Evolutionary conservation across 2,329 filamentous ascomycete genomes (phyloP), one percentile per base, ranked within the genome.

Genomic region (Fusarium multiceps): DNA sequence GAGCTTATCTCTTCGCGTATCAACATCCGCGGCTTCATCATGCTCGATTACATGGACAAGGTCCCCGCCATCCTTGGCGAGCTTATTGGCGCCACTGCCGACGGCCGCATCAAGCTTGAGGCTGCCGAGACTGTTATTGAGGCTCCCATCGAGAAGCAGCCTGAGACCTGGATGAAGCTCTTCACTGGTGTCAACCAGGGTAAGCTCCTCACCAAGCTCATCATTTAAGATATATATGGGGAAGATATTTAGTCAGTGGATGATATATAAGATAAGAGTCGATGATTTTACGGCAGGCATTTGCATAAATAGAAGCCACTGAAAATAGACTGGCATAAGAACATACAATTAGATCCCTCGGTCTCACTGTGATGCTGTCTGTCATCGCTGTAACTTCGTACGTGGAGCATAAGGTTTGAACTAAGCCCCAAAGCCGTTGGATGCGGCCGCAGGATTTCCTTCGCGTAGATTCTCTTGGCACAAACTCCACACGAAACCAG

Each of bases 31-130:
- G 75, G 75, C 3, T 76, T 76, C 49, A 76, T 76, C 18, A 75
- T 76, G 75, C 61, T 76, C 21, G 75, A 76, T 43, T 76, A 75
- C 23, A 72, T 76, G 70, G 75, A 76, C 34, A 72, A 76, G 68
- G 63, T 74, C 20, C 74, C 75, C 4, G 67, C 60, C 1, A 75
- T 75, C 18, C 66, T 76, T 1, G 61, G 62, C 13, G 70, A 76
- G 68, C 66, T 76, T 6, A 76, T 76, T n/a, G 69, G 71, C 8
- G 75, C 75, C 34, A 66, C 72, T n/a, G 75, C 72, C 1, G 73
- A 75, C 11, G 74, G 75, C 9, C 64, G 68, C 12, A 75, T 76
- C 47, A 75, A 73, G 67, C 48, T 76, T 11, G 58, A 73, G 10
- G 34, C 70, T 49, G 60, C 66, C 0, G 75, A 76, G 63, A 76